Conservation (phyloP, 73 alveolate species). For the Blepharisma stoltei region DNA sequence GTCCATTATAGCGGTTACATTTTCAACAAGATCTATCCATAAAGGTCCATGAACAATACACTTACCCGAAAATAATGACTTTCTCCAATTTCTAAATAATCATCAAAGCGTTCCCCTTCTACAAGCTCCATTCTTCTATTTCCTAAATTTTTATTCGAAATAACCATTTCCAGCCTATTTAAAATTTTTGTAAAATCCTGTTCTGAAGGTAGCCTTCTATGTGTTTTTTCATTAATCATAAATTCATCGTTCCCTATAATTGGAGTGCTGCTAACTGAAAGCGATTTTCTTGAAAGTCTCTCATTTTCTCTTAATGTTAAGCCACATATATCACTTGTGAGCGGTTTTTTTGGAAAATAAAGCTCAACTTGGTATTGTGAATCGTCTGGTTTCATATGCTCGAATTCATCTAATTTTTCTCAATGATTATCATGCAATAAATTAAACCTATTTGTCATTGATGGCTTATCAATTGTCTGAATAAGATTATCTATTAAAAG, state of each 20-base stretch:
- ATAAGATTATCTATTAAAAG: too few species aligned
- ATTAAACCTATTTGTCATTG: too few species aligned
- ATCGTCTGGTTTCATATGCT: background rate
- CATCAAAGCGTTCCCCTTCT: background rate
- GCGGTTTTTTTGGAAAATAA: constrained; percentile 17
- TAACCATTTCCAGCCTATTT: constrained; percentile 22
- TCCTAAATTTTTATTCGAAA: constrained; percentile 5
- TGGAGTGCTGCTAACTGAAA: too few species aligned
- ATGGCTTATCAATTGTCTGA: too few species aligned
- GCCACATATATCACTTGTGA: background rate
- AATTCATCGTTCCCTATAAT: too few species aligned
- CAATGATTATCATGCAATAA: too few species aligned
- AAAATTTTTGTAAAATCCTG: constrained; percentile 18
- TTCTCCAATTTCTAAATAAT: constrained; percentile 1
- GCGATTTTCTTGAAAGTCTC: background rate
- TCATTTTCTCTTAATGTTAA: constrained; percentile 15
- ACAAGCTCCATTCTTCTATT: background rate
- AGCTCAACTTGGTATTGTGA: background rate
- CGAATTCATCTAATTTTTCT: too few species aligned
- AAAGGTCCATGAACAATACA: too few species aligned
- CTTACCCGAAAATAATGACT: constrained; percentile 11
- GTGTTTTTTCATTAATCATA: too few species aligned
- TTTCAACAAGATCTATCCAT: too few species aligned
- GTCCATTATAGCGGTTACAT: too few species aligned
- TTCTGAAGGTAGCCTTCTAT: background rate